Base-by-base conservation (phyloP, 2,329 filamentous ascomycete genomes). In the Colletotrichum sp. region DNA sequence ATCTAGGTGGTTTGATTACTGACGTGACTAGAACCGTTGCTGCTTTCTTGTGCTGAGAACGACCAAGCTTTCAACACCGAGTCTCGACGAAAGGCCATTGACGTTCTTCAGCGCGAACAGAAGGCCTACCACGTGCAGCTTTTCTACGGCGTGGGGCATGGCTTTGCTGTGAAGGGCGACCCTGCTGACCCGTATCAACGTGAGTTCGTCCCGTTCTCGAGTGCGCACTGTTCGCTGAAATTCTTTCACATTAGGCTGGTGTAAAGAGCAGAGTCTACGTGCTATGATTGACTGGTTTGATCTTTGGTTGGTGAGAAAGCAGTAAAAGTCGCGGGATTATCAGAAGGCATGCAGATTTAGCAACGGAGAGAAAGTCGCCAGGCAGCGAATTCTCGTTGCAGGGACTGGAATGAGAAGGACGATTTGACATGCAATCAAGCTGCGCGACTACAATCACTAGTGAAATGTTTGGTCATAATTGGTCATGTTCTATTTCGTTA, bases 141-240 rank as follows among this genome's bases (percentile, higher is more conserved):
- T 25, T 94, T 92, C 85, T 88, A 88, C 29, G 89, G 89, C 49
- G 90, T 93, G 19, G 83, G 87, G 76, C 93, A 94, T 81, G 92
- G 93, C 0, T 94, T 94, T 80, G 91, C 91, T 9, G 88, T 92
- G 11, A 88, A 92, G 68, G 89, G 86, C 4, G 90, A 94, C 79
- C 80, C 85, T 57, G 80, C 86, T 15, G 82, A 88, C 11, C 73
- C 73, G 1, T 76, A 76, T 29, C 73, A 76, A 13, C 73, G 73
- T 76, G 16, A 69, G 73, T 63, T 11, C 3, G 8, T 2, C 22
- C 15, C 0, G 5, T 7, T 34, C 12, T 0, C 7, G 3, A 3
- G n/a, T 1, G 3, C 15, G 2, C 19, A 15, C 29, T 9, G 3
- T n/a, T 32, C 6, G 4, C 39, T 49, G n/a, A 79, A 82, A 78